Evolutionary conservation across 139 green algal species (phyloP), one percentile per base, ranked within the genome.

Genomic region (Picochlorum sp.): DNA sequence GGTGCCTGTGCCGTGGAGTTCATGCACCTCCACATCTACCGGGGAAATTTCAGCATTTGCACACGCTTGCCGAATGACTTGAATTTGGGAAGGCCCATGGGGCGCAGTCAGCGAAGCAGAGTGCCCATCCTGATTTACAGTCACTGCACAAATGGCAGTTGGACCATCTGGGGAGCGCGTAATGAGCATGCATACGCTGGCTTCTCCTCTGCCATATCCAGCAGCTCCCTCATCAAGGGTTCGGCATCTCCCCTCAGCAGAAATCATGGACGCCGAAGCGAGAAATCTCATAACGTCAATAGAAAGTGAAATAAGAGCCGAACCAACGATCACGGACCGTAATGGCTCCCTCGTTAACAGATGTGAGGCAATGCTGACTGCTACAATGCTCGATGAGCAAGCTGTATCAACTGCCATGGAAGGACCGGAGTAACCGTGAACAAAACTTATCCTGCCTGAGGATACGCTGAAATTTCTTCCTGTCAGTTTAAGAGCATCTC

Each of bases 71-170:
- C 73, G 71, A 1, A 96, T 67, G 11, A 88, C 87, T 18, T 64
- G 65, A 69, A 92, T 85, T 82, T 96, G 90, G 13, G 81, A 80
- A 4, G 88, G 88, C 2, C 90, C 90, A 59, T 90, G 90, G 34
- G 90, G 90, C 2, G 90, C 90, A 1, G 88, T 97, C 18, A 97
- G 76, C 44, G 66, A 74, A 73, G 80, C 91, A 67, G 82, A 92
- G 23, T 88, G 74, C 1, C 90, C 90, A 61, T 97, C 90, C 72
- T 96, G 90, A 69, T 95, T 95, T 23, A 95, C 81, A 2, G 75
- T 74, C 11, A 68, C 78, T 4, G 80, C 85, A 2, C 49, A 11
- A 20, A 93, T 41, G 0, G 89, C 4, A 6, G 79, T 82, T 8
- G 4, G 54, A 51, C 10, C n/a, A 45, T 41, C 46, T 21, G 24